Percentiles rank a stretch among this genome's conserved stretches.
Evolutionary conservation across 306 rosid species (phyloP).

Genomic region (Echinosophora koreensis): DNA sequence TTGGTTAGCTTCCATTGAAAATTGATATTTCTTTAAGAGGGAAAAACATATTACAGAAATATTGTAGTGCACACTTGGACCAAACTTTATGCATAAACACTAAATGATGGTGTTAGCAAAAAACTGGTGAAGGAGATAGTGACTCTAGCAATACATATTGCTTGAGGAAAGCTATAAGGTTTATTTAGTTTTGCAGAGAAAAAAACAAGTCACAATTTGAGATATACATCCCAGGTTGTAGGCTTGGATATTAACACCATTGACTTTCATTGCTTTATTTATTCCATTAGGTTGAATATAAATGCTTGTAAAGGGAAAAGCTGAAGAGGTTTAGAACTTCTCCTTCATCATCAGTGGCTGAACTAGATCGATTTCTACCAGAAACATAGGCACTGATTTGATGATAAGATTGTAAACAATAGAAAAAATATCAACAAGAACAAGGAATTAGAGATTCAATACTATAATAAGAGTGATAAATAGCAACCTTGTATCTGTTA

Average conservation of each 20-base stretch:
- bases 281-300: background rate
- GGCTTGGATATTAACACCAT: too few relatives aligned
- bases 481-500: slow-evolving; percentile 69
- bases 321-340: background rate
- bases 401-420: too few relatives aligned
- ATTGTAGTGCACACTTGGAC: too few relatives aligned
- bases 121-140: too few relatives aligned
- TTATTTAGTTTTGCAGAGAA: too few relatives aligned
- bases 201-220: background rate
- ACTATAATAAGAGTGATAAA: background rate
- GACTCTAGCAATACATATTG: too few relatives aligned
- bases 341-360: background rate
- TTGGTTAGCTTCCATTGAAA: background rate
- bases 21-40: background rate
- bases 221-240: too few relatives aligned
- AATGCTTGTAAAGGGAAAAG: background rate
- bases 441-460: background rate
- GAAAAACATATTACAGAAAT: background rate
- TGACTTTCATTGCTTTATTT: background rate
- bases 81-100: too few relatives aligned
- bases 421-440: background rate
- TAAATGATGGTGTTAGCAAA: too few relatives aligned
- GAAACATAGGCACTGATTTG: too few relatives aligned
- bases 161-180: too few relatives aligned
- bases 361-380: background rate